phyloP scores from a whole-genome alignment of 2,329 filamentous ascomycete species.

The Phyllosticta citribraziliensis region DNA sequence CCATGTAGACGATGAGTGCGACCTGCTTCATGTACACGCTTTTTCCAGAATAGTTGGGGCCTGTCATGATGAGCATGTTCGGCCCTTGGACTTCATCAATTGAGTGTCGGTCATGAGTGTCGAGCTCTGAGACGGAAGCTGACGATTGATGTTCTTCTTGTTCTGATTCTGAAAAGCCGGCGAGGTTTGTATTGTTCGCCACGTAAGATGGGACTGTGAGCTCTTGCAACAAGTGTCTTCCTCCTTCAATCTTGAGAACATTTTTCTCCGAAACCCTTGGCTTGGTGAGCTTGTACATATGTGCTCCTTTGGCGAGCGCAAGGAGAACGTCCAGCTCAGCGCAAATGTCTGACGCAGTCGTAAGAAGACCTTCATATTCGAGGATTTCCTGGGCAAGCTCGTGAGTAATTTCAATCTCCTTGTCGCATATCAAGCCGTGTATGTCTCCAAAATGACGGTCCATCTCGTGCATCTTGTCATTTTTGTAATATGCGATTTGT shows the following conservation, averaged over 20 bases:
- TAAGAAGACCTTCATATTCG: constrained; percentile 55
- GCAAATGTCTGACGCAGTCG: constrained; percentile 64
- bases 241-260: constrained; percentile 62
- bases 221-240: constrained; percentile 79
- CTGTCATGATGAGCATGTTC: constrained; percentile 72
- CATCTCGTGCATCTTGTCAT: constrained; percentile 66
- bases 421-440: constrained; percentile 74
- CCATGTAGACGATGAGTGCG: constrained; percentile 82
- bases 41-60: constrained; percentile 94
- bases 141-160: constrained; percentile 17
- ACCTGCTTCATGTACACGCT: constrained; percentile 92
- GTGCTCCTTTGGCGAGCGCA: constrained; percentile 69
- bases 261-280: constrained; percentile 64
- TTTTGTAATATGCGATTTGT: constrained; percentile 69
- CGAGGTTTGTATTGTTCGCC: constrained; percentile 66
- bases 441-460: constrained; percentile 77
- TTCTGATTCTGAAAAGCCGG: constrained; percentile 32
- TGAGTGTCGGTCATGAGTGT: background rate
- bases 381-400: constrained; percentile 62
- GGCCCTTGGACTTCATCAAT: constrained; percentile 30
- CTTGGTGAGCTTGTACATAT: constrained; percentile 58
- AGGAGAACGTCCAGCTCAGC: constrained; percentile 78
- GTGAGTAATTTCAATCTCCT: constrained; percentile 82
- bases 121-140: background rate
- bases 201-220: constrained; percentile 71